phyloP scores from a whole-genome alignment of 768 basidiomycete genomes.

The Suillus lakei region DNA sequence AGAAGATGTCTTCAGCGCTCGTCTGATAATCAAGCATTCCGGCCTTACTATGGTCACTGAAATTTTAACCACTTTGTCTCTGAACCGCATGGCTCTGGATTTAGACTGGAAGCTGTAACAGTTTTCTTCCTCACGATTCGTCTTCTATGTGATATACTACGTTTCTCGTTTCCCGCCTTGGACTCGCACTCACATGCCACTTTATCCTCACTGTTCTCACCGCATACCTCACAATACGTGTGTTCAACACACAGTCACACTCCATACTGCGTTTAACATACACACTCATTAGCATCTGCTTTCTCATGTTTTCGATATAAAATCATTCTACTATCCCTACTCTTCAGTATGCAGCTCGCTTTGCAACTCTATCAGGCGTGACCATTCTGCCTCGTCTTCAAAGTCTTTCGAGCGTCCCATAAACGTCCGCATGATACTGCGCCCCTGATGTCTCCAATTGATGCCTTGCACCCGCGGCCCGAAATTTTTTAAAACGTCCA shows the following conservation, averaged over 20 bases:
- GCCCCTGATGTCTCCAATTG: slow-evolving; percentile 87
- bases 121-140: slow-evolving; percentile 2
- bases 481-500: slow-evolving; percentile 82
- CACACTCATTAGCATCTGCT: slow-evolving; percentile 4
- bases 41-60: slow-evolving; percentile 73
- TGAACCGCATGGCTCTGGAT: slow-evolving; percentile 72
- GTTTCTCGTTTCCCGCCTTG: background rate
- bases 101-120: slow-evolving; percentile 52
- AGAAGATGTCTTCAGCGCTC: slow-evolving; percentile 60
- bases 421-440: slow-evolving; percentile 88
- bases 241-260: slow-evolving; percentile 8
- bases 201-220: slow-evolving; percentile 2
- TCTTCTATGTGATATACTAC: background rate
- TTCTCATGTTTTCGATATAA: background rate
- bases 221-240: slow-evolving; percentile 2
- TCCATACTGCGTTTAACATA: slow-evolving; percentile 18
- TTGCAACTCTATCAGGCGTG: slow-evolving; percentile 62
- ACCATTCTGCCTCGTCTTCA: slow-evolving; percentile 89
- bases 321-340: slow-evolving; percentile 12
- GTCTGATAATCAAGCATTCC: slow-evolving; percentile 59
- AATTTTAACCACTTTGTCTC: slow-evolving; percentile 72
- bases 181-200: background rate
- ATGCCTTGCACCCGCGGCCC: slow-evolving; percentile 66
- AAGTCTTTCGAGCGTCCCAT: slow-evolving; percentile 87
- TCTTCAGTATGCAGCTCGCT: slow-evolving; percentile 27